phyloP scores from a whole-genome alignment of 805 yeast genomes.

The Metschnikowia cubensis region DNA sequence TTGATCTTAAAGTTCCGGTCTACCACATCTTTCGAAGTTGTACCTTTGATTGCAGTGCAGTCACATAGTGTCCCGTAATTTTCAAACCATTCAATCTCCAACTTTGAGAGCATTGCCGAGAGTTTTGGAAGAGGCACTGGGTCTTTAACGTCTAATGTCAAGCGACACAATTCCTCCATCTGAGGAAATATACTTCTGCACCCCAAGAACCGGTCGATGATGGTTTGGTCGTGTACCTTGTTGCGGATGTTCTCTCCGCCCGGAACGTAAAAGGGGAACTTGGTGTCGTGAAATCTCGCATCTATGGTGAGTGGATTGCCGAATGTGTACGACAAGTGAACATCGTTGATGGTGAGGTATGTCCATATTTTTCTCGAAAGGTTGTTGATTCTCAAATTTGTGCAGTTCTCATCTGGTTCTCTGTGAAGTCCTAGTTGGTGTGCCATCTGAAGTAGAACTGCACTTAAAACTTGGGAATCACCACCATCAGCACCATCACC shows the following conservation, averaged over 20 bases:
- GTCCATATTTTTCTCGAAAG: slow-evolving; percentile 26
- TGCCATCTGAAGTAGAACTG: slow-evolving; percentile 53
- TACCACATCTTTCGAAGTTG: slow-evolving; percentile 1
- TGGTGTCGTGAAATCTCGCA: slow-evolving; percentile 12
- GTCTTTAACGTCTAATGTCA: slow-evolving; percentile 8
- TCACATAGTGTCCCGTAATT: slow-evolving; percentile 11
- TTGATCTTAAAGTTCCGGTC: slow-evolving; percentile 17
- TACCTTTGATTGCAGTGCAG: slow-evolving; percentile 4
- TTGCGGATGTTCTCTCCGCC: slow-evolving; percentile 18
- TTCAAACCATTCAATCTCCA: slow-evolving; percentile 13
- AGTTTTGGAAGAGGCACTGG: slow-evolving; percentile 12
- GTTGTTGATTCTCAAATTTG: slow-evolving; percentile 18
- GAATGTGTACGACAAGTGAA: slow-evolving; percentile 11
- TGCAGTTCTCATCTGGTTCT: slow-evolving; percentile 46
- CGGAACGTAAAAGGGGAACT: slow-evolving; percentile 11
- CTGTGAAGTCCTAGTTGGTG: slow-evolving; percentile 63
- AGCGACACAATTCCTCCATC: slow-evolving; percentile 6
- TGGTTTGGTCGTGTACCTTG: slow-evolving; percentile 8
- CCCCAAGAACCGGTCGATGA: slow-evolving; percentile 9
- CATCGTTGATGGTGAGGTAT: slow-evolving; percentile 14
- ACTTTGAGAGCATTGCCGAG: slow-evolving; percentile 4
- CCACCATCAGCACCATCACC: slow-evolving; percentile 42
- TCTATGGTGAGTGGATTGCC: slow-evolving; percentile 15
- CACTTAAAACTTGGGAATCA: slow-evolving; percentile 26
- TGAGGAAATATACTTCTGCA: slow-evolving; percentile 7